phyloP scores from a whole-genome alignment of 139 green algal species.

The Diplosphaera chodatii region DNA sequence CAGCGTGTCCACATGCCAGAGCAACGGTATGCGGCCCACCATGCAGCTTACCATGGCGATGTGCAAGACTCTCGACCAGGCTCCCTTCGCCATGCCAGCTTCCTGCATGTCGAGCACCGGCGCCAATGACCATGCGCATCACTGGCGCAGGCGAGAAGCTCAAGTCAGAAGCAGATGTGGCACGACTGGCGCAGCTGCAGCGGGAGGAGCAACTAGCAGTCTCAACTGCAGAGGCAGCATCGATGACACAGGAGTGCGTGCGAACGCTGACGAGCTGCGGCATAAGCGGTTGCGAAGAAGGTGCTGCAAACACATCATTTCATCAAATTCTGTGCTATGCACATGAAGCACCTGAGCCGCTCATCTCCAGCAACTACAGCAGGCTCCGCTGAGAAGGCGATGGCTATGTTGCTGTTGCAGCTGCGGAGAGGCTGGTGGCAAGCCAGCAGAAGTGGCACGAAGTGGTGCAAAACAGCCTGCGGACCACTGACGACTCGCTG shows the following conservation, averaged over 20 bases:
- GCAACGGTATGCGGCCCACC: neutral
- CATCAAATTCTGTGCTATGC: too few relatives aligned
- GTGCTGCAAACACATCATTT: too few relatives aligned
- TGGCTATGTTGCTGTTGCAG: neutral
- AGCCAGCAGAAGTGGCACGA: neutral
- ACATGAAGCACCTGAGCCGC: too few relatives aligned
- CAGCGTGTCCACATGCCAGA: neutral
- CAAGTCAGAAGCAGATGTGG: neutral
- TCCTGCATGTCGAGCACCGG: too few relatives aligned
- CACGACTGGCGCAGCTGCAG: neutral
- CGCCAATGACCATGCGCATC: too few relatives aligned
- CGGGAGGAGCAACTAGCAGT: too few relatives aligned
- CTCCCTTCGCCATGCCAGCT: too few relatives aligned
- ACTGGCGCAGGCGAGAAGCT: neutral
- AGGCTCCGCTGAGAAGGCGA: too few relatives aligned
- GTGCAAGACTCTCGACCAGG: too few relatives aligned
- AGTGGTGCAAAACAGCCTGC: neutral
- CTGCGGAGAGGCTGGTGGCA: neutral
- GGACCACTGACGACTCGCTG: neutral
- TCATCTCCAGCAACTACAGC: too few relatives aligned
- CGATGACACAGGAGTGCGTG: neutral
- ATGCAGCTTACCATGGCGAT: too few relatives aligned
- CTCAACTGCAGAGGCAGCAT: neutral
- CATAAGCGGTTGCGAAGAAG: neutral
- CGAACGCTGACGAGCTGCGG: too few relatives aligned